A percentile compares a stretch with the other conserved stretches of the same genome.
Conservation (phyloP, 2,329 filamentous ascomycete genomes). For the Aureobasidium sp. region DNA sequence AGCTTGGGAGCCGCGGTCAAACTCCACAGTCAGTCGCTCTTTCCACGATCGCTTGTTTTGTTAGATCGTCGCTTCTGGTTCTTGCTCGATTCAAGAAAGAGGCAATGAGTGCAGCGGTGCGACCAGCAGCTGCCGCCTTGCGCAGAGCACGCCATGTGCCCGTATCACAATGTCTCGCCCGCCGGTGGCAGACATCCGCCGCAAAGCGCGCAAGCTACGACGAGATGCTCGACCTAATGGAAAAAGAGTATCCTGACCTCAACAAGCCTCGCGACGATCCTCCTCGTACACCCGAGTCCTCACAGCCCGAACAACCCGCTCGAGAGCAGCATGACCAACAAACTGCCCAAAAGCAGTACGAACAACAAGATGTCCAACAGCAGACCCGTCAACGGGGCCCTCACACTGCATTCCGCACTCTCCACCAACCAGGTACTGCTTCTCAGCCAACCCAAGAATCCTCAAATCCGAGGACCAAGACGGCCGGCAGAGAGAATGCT, state of each 20-base stretch:
- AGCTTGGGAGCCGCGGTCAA: not conserved
- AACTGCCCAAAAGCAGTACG: not conserved
- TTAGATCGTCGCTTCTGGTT: not conserved
- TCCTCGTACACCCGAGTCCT: not conserved
- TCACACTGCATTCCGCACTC: not conserved
- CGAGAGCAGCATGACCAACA: not conserved
- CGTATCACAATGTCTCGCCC: not conserved
- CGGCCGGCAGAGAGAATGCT: not conserved
- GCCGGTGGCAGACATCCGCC: not conserved
- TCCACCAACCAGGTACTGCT: not conserved
- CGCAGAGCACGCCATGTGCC: not conserved
- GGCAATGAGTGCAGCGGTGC: not conserved
- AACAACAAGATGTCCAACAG: not conserved
- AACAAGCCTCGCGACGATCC: not conserved
- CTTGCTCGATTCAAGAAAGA: not conserved
- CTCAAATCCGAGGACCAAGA: not conserved
- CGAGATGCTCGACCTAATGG: not conserved
- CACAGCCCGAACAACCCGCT: not conserved
- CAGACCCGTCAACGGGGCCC: not conserved
- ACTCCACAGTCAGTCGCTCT: not conserved
- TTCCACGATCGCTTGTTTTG: not conserved
- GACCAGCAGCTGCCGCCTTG: not conserved
- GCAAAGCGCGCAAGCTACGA: not conserved
- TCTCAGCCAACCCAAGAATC: no score
- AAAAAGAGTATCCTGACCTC: not conserved